These are phyloP conservation scores for Ophiocordyceps camponoti-floridani DNA, from an alignment of 2,329 filamentous ascomycete genomes.

Conservation along the genomic window DNA sequence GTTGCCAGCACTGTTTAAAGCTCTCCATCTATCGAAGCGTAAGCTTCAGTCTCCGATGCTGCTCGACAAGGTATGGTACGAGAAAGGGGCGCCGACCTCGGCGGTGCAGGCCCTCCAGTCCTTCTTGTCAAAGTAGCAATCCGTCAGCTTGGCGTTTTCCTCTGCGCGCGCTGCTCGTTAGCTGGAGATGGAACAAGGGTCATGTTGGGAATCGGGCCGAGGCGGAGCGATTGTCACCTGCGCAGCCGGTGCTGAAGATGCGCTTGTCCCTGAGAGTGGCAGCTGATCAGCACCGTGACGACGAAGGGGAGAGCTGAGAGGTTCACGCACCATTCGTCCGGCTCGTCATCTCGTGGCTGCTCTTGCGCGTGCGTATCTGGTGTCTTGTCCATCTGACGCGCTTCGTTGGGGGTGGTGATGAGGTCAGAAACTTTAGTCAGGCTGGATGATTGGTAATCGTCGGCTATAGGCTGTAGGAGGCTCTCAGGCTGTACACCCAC, in stretches of 20 bases:
- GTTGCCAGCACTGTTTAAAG: slow-evolving; percentile 85
- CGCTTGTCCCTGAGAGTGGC: slow-evolving; percentile 63
- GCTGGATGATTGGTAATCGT: no score
- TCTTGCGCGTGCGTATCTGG: background rate
- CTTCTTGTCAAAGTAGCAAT: slow-evolving; percentile 91
- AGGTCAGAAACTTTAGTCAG: no score
- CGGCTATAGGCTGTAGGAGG: no score
- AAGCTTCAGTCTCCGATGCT: background rate
- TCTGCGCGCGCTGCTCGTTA: slow-evolving; percentile 30
- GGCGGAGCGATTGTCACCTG: slow-evolving; percentile 37
- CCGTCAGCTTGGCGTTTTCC: slow-evolving; percentile 79
- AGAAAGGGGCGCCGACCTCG: slow-evolving; percentile 47
- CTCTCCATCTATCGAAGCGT: slow-evolving; percentile 53
- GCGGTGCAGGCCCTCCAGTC: slow-evolving; percentile 82
- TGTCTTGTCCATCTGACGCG: background rate
- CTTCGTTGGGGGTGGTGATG: no score
- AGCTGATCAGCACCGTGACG: background rate
- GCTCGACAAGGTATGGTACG: background rate
- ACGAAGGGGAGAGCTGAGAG: background rate
- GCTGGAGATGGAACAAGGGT: background rate
- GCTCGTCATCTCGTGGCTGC: slow-evolving; percentile 44
- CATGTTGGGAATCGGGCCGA: background rate
- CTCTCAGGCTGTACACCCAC: no score
- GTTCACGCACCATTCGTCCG: slow-evolving; percentile 78
- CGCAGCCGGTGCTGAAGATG: slow-evolving; percentile 90